A percentile compares a stretch with the other conserved stretches of the same genome.
phyloP scores from a whole-genome alignment of 495 filamentous ascomycete genomes.

The Aspergillus incahuasiensis region DNA sequence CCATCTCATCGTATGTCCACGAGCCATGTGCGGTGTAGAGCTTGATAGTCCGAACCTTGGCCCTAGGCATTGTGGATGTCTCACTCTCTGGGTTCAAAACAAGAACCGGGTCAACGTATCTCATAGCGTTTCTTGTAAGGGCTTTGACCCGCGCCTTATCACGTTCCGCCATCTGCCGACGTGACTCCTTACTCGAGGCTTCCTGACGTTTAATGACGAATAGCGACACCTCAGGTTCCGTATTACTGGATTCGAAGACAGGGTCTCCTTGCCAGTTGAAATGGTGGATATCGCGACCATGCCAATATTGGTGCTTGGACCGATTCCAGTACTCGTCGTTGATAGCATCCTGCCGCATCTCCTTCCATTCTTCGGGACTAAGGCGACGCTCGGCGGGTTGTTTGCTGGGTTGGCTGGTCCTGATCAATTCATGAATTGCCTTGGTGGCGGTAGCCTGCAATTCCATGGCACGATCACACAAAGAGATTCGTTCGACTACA shows the following conservation, averaged over 20 bases:
- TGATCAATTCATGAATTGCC: too few relatives aligned
- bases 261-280: constrained; percentile 28
- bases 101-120: constrained; percentile 23
- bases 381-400: background rate
- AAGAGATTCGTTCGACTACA: too few relatives aligned
- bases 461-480: too few relatives aligned
- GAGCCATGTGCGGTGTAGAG: constrained; percentile 26
- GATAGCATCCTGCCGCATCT: background rate
- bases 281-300: constrained; percentile 26
- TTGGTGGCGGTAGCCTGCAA: too few relatives aligned
- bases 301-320: background rate
- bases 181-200: constrained; percentile 14
- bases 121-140: background rate
- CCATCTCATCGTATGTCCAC: constrained; percentile 16
- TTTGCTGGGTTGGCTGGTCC: too few relatives aligned
- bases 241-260: constrained; percentile 19
- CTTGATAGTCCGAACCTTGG: constrained; percentile 11
- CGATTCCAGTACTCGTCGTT: background rate
- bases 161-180: background rate
- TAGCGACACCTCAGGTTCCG: constrained; percentile 29
- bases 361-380: background rate
- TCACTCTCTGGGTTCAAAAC: background rate
- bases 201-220: constrained; percentile 20
- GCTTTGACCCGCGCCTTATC: background rate
- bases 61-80: background rate